Percentiles rank a stretch among this genome's conserved stretches.
Evolutionary conservation across 139 green algal genomes (phyloP).

Genomic region (Marvania coccoides): DNA sequence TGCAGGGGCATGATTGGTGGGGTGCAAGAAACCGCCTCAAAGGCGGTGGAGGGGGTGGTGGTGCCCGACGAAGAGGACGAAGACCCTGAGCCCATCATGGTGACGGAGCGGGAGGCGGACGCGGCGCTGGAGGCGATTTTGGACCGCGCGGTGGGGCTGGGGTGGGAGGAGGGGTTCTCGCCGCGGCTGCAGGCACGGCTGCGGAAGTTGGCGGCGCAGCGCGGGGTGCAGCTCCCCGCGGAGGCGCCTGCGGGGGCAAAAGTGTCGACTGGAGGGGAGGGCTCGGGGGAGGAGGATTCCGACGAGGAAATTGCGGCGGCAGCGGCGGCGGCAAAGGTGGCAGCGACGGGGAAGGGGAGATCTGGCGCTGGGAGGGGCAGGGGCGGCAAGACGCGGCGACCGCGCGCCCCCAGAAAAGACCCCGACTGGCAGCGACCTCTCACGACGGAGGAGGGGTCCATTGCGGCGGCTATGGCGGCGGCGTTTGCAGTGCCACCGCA

Average conservation of each 20-base stretch:
- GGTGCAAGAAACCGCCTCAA: constrained; percentile 14
- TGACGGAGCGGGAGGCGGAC: constrained; percentile 53
- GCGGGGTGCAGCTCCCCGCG: background rate
- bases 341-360: background rate
- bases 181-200: constrained; percentile 5
- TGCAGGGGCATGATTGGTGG: constrained; percentile 84
- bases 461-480: no score
- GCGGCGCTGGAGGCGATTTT: constrained; percentile 53
- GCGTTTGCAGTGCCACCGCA: no score
- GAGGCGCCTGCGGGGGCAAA: background rate
- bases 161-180: constrained; percentile 5
- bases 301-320: background rate
- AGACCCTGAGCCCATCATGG: constrained; percentile 75
- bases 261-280: background rate
- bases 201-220: background rate
- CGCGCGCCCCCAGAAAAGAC: no score
- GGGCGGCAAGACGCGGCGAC: no score
- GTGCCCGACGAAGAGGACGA: constrained; percentile 3
- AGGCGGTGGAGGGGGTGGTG: background rate
- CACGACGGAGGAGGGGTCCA: no score
- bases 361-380: background rate
- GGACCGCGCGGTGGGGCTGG: constrained; percentile 52
- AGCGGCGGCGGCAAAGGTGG: background rate
- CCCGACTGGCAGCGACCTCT: no score
- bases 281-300: background rate